Evolutionary conservation across 352 stramenopile species (phyloP).

Genomic region (Globisporangium splendens): DNA sequence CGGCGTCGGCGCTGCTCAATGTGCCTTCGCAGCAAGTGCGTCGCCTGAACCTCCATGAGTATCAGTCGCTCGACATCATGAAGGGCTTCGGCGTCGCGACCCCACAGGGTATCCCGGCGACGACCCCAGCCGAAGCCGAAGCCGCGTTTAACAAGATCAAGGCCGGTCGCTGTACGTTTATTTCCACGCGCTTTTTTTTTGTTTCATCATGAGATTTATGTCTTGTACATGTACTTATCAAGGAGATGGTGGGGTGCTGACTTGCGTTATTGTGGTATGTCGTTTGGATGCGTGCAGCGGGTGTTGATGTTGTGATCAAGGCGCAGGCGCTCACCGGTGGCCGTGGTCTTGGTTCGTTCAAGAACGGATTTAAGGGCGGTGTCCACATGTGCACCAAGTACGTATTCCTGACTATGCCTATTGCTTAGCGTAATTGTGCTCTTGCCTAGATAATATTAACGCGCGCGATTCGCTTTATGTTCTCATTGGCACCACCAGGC

Average conservation of each 20-base stretch:
- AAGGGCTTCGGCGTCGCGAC: constrained; percentile 83
- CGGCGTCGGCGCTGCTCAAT: constrained; percentile 40
- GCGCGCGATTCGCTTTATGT: too few relatives aligned
- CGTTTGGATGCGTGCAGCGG: constrained; percentile 23
- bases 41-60: constrained; percentile 93
- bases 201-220: neutral
- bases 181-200: neutral
- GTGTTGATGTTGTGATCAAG: constrained; percentile 94
- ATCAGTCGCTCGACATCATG: constrained; percentile 94
- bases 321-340: constrained; percentile 96
- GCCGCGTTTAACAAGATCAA: constrained; percentile 79
- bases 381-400: constrained; percentile 95
- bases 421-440: too few relatives aligned
- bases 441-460: too few relatives aligned
- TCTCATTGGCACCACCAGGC: constrained; percentile 9
- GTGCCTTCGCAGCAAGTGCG: constrained; percentile 70
- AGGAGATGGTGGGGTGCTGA: constrained; percentile 1
- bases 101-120: constrained; percentile 62
- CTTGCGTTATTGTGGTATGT: neutral
- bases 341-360: constrained; percentile 94
- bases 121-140: constrained; percentile 80
- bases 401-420: constrained; percentile 4
- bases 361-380: constrained; percentile 96
- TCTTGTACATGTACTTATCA: neutral
- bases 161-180: constrained; percentile 52